Evolutionary conservation across 2,329 filamentous ascomycete species (phyloP), one percentile per base, ranked within the genome.

Genomic region (Aspergillus sp.): DNA sequence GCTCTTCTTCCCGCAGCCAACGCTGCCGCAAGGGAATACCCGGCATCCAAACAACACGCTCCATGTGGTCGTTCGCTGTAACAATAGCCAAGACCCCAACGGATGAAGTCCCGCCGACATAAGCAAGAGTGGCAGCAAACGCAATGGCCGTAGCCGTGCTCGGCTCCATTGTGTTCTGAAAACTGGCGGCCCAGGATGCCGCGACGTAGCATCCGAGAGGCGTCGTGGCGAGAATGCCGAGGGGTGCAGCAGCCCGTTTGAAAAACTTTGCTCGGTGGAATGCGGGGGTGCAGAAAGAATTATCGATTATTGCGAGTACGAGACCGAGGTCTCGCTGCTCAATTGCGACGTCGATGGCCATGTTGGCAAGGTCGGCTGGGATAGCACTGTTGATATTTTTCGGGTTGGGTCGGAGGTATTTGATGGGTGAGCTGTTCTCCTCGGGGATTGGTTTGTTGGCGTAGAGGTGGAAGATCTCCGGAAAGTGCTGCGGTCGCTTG

Each of bases 51-150:
- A 91, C 93, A 5, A 98, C 91, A 19, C 95, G 86, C 68, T 89
- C 88, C 90, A 97, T 96, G 75, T 98, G 92, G 73, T 98, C 93
- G 75, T 97, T 97, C 59, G 88, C 83, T 34, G 93, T 97, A 24
- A 91, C 87, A 58, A 96, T 80, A 8, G 93, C 91, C 39, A 98
- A 86, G 42, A 95, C 78, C 3, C 93, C 95, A 53, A 98, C 84
- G 9, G 88, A 91, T 4, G 86, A 87, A 4, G 92, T 92, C 62
- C 91, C 90, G 19, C 86, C 83, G 42, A 96, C 82, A 73, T 98
- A 99, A 6, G 91, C 89, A 60, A 93, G 78, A 50, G 95, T 89
- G 12, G 90, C 93, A 0, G 84, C 85, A 70, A 96, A 91, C 4
- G 89, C 88, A 59, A 96, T 85, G 11, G 85, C 85, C 2, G 91